A percentile compares a stretch with the other conserved stretches of the same genome.
These are phyloP conservation scores for Malassezia japonica DNA, from an alignment of 1,284 basidiomycete genomes.

Conservation along the genomic window DNA sequence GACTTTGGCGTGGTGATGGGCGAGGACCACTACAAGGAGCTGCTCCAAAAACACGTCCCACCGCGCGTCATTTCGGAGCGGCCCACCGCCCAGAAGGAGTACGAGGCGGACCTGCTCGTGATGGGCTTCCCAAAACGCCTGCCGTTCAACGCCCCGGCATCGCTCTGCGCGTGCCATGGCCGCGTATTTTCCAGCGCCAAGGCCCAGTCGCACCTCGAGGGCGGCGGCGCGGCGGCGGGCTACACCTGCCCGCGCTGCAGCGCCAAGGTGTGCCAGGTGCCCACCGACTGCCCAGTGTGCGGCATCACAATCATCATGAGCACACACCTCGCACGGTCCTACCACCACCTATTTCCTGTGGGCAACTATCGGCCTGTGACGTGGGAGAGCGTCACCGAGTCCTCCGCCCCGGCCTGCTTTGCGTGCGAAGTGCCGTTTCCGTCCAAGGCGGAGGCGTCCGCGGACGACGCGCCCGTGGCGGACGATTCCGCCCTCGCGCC, in stretches of 20 bases:
- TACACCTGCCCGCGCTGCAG: conserved; percentile 90
- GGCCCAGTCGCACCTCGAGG: background rate
- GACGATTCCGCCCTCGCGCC: conserved; percentile 25
- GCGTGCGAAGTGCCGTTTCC: conserved; percentile 30
- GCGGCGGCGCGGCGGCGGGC: conserved; percentile 52
- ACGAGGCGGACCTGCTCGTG: conserved; percentile 66
- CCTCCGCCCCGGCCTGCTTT: conserved; percentile 18
- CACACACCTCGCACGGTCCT: conserved; percentile 88
- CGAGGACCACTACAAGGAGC: conserved; percentile 89
- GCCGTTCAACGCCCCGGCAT: conserved; percentile 28
- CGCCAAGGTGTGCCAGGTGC: conserved; percentile 89
- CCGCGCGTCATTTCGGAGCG: conserved; percentile 52
- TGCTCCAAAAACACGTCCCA: conserved; percentile 88
- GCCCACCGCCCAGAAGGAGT: background rate
- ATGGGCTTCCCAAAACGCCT: conserved; percentile 73
- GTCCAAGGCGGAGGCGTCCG: conserved; percentile 1
- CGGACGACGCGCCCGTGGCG: conserved; percentile 10
- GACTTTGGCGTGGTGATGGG: conserved; percentile 75
- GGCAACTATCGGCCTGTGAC: conserved; percentile 62
- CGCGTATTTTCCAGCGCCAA: conserved; percentile 61
- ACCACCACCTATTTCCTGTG: conserved; percentile 86
- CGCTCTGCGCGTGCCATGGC: conserved; percentile 76
- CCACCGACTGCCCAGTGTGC: conserved; percentile 94
- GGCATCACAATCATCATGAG: conserved; percentile 95
- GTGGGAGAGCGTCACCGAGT: conserved; percentile 15